phyloP scores from a whole-genome alignment of 139 green algal genomes.

The Volvox africanus region DNA sequence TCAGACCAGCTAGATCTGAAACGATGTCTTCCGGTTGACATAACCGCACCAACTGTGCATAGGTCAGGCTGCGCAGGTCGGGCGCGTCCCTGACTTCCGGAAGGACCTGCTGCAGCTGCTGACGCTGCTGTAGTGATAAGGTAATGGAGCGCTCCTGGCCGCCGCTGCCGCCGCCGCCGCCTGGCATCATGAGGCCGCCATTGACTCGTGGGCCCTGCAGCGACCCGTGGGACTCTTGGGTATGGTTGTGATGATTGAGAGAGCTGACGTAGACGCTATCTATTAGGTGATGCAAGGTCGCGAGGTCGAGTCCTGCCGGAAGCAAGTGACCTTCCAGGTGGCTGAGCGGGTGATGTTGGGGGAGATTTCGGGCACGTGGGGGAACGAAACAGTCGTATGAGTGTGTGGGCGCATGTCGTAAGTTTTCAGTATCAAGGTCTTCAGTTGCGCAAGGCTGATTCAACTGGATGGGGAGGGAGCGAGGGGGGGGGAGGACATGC shows the following conservation, averaged over 20 bases:
- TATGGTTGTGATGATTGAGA: not conserved
- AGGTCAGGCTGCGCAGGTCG: not conserved
- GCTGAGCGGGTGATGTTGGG: not conserved
- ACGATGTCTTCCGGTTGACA: slow-evolving; percentile 1
- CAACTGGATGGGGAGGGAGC: too few species aligned
- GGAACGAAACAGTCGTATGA: not conserved
- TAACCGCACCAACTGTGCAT: slow-evolving; percentile 16
- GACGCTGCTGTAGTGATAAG: not conserved
- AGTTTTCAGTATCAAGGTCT: too few species aligned
- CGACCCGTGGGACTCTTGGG: not conserved
- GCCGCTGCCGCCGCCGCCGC: not conserved
- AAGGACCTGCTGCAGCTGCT: not conserved
- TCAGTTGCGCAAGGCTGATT: too few species aligned
- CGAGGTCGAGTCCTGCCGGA: not conserved
- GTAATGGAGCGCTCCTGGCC: not conserved
- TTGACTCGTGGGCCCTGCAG: not conserved
- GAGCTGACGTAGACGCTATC: not conserved
- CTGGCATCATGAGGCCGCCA: not conserved
- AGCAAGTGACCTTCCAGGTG: slow-evolving; percentile 29
- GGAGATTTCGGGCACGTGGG: not conserved
- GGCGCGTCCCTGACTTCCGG: not conserved
- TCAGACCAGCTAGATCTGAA: not conserved
- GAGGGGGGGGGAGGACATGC: too few species aligned
- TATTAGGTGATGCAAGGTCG: not conserved
- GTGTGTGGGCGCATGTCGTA: too few species aligned